These are phyloP conservation scores for Pyrenochaeta sp. DNA, from an alignment of 2,329 filamentous ascomycete genomes.

Conservation along the genomic window DNA sequence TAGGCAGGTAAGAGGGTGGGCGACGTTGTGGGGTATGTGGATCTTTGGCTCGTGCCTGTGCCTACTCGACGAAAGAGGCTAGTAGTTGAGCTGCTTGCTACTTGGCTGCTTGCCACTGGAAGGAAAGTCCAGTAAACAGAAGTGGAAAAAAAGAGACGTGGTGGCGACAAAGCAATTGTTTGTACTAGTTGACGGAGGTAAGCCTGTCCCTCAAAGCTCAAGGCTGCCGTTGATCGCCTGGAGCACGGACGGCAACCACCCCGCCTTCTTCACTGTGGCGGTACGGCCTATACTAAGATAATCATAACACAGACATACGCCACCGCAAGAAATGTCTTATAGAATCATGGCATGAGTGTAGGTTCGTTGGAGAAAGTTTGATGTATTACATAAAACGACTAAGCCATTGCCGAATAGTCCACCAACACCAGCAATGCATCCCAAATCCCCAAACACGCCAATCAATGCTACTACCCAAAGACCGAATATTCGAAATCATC, in stretches of 20 bases:
- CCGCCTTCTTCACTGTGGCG: conserved; percentile 19
- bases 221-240: conserved; percentile 28
- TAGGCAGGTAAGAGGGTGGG: conserved; percentile 15
- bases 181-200: conserved; percentile 18
- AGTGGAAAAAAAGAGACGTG: background rate
- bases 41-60: conserved; percentile 6
- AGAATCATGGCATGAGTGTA: background rate
- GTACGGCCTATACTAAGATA: conserved; percentile 9
- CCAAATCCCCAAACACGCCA: conserved; percentile 1
- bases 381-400: conserved; percentile 2
- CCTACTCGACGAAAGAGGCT: background rate
- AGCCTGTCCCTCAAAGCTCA: conserved; percentile 35
- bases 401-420: conserved; percentile 1
- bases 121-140: background rate
- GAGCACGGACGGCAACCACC: conserved; percentile 20
- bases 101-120: background rate
- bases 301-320: background rate
- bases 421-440: conserved; percentile 24
- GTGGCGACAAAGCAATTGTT: conserved; percentile 14
- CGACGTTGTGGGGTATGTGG: conserved; percentile 28
- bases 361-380: background rate
- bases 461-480: background rate
- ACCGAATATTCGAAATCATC: conserved; percentile 35
- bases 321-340: background rate
- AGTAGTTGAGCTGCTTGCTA: no score